phyloP scores from a whole-genome alignment of 2,329 filamentous ascomycete genomes.

The Lachnellula suecica region DNA sequence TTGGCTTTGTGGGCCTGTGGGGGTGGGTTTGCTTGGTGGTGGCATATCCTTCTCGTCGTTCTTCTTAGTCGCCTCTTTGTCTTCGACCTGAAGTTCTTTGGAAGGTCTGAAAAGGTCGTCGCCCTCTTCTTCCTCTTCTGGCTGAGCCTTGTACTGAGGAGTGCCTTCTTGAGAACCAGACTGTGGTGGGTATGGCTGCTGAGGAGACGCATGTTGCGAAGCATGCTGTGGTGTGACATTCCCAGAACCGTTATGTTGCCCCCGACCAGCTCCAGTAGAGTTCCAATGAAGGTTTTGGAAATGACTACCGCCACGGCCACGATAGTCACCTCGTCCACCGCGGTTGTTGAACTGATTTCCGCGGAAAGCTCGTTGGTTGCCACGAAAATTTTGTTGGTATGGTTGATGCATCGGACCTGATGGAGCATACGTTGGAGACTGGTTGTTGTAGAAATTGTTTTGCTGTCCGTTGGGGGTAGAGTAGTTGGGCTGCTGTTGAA shows the following conservation, averaged over 20 bases:
- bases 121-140: slow-evolving; percentile 43
- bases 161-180: slow-evolving; percentile 18
- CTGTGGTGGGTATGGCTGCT: slow-evolving; percentile 27
- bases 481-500: slow-evolving; percentile 56
- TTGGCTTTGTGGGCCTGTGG: slow-evolving; percentile 40
- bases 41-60: slow-evolving; percentile 51
- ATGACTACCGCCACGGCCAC: slow-evolving; percentile 54
- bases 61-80: slow-evolving; percentile 48
- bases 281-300: slow-evolving; percentile 74
- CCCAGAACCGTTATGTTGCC: slow-evolving; percentile 39
- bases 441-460: slow-evolving; percentile 51
- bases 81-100: slow-evolving; percentile 65
- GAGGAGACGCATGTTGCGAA: slow-evolving; percentile 33
- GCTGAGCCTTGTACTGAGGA: slow-evolving; percentile 33
- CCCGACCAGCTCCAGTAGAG: slow-evolving; percentile 52
- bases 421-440: slow-evolving; percentile 42
- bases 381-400: slow-evolving; percentile 36
- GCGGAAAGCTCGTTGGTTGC: slow-evolving; percentile 58
- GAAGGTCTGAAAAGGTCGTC: slow-evolving; percentile 63
- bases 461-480: slow-evolving; percentile 52
- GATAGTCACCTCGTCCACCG: slow-evolving; percentile 38
- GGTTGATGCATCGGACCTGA: slow-evolving; percentile 57
- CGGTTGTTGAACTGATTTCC: slow-evolving; percentile 56
- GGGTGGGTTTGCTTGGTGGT: slow-evolving; percentile 50
- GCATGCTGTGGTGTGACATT: slow-evolving; percentile 33